Conservation (phyloP, 2,329 filamentous ascomycete genomes). For the Verticillium tricorpus region DNA sequence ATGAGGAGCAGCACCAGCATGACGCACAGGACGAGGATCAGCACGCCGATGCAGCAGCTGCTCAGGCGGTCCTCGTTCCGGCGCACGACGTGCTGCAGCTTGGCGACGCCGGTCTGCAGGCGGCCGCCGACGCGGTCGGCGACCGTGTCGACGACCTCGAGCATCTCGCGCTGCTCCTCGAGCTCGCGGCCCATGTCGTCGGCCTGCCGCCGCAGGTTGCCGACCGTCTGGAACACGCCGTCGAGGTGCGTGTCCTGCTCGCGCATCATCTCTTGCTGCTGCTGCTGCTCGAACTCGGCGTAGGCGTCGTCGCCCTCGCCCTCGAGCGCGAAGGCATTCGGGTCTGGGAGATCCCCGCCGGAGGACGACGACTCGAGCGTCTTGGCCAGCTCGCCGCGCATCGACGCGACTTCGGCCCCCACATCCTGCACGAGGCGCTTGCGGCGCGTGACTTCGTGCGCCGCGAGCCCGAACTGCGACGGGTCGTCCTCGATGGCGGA, state of each 20-base stretch:
- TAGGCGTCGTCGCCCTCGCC: conserved; percentile 57
- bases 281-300: conserved; percentile 81
- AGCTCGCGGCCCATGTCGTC: conserved; percentile 94
- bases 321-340: conserved; percentile 55
- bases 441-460: conserved; percentile 75
- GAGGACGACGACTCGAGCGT: conserved; percentile 41
- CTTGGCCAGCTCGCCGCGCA: conserved; percentile 75
- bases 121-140: conserved; percentile 85
- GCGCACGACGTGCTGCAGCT: conserved; percentile 77
- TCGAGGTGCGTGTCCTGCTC: conserved; percentile 94
- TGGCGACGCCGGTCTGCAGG: conserved; percentile 80
- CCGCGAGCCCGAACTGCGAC: conserved; percentile 78
- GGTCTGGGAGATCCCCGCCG: conserved; percentile 48
- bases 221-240: conserved; percentile 88
- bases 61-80: conserved; percentile 86
- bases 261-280: conserved; percentile 86
- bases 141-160: conserved; percentile 78
- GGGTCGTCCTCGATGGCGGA: conserved; percentile 84
- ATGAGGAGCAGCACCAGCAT: conserved; percentile 74
- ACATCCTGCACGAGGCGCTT: conserved; percentile 83
- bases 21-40: conserved; percentile 85
- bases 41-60: conserved; percentile 83
- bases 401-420: conserved; percentile 82
- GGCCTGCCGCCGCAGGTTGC: conserved; percentile 83
- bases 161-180: conserved; percentile 88